Evolutionary conservation across 768 basidiomycete species (phyloP), one percentile per base, ranked within the genome.

Genomic region (Saitozyma sp.): DNA sequence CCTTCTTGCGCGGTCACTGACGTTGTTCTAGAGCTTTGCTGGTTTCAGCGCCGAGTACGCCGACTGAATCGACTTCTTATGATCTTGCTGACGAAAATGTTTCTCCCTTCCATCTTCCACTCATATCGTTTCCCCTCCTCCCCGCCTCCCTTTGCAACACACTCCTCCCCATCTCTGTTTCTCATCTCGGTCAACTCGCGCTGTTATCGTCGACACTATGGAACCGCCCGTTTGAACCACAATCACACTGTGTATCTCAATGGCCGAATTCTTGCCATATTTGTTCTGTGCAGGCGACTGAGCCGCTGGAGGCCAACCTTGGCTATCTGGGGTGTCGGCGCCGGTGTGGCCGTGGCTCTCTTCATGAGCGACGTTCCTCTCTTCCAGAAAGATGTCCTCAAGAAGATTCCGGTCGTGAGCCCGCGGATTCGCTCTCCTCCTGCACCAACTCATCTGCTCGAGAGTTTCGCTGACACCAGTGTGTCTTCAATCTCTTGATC

Each of bases 341-440:
- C 65, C 46, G 76, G 66, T 19, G 60, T 58, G 8, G 72, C 68
- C 49, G 74, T 78, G 9, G 67, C 72, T 16, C 65, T 78, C 16
- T 75, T 75, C 63, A 61, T 75, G 51, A 64, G 64, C 58, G 66
- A 66, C 48, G 70, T 78, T 16, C 76, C 76, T 20, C 59, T 78
- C 37, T 78, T 69, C 70, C 63, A 74, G 63, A 72, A 73, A 56
- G 76, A 78, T 62, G 71, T 78, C 16, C 59, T 78, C 65, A 70
- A 67, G 57, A 72, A 72, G 67, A 65, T 78, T 55, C 76, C 76
- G 9, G 58, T 67, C 43, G 76, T 77, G 61, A 71, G 70, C 65
- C 38, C 9, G 17, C 29, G 29, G 29, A 29, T 29, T 5, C 2
- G 5, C 29, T 29, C 29, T 29, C 29, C 29, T 29, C 29, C 29